Conservation (phyloP, 2,329 filamentous ascomycete species). For the Ophiostoma sp. region DNA sequence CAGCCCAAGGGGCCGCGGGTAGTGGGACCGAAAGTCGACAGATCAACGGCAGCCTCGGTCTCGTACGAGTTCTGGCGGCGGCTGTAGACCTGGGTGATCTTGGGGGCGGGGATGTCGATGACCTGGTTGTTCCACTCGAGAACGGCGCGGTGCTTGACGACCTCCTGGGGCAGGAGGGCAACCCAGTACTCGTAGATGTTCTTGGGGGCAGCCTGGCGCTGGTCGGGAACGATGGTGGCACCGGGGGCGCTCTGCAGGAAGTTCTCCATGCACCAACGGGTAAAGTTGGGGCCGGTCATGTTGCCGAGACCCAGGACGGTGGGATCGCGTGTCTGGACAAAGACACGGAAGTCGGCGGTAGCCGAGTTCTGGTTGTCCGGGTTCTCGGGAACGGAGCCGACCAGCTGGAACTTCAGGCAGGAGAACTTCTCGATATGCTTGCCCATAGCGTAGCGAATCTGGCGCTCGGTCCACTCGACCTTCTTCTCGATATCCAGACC, state of each 20-base stretch:
- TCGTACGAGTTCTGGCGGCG: constrained; percentile 29
- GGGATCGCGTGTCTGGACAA: constrained; percentile 41
- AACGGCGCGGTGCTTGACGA: constrained; percentile 31
- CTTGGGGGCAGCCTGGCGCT: constrained; percentile 30
- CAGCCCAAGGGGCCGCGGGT: constrained; percentile 34
- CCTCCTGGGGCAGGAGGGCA: constrained; percentile 31
- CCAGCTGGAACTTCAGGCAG: constrained; percentile 32
- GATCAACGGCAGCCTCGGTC: constrained; percentile 26
- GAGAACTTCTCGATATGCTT: constrained; percentile 34
- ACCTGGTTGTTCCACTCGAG: constrained; percentile 28
- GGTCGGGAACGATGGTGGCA: constrained; percentile 31
- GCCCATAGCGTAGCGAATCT: constrained; percentile 28
- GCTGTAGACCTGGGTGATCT: constrained; percentile 29
- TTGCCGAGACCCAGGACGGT: constrained; percentile 21
- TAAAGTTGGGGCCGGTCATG: constrained; percentile 31
- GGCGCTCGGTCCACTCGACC: constrained; percentile 31
- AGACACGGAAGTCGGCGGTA: constrained; percentile 40
- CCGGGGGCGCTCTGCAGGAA: constrained; percentile 31
- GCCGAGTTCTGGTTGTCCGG: constrained; percentile 37
- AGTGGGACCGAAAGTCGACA: constrained; percentile 29
- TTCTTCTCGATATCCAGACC: constrained; percentile 33
- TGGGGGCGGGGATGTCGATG: constrained; percentile 33
- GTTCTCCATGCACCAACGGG: constrained; percentile 32
- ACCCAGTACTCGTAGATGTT: constrained; percentile 33
- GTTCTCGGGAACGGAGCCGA: constrained; percentile 34